Evolutionary conservation across 1,284 basidiomycete species (phyloP).

Genomic region (Puccinia horiana): DNA sequence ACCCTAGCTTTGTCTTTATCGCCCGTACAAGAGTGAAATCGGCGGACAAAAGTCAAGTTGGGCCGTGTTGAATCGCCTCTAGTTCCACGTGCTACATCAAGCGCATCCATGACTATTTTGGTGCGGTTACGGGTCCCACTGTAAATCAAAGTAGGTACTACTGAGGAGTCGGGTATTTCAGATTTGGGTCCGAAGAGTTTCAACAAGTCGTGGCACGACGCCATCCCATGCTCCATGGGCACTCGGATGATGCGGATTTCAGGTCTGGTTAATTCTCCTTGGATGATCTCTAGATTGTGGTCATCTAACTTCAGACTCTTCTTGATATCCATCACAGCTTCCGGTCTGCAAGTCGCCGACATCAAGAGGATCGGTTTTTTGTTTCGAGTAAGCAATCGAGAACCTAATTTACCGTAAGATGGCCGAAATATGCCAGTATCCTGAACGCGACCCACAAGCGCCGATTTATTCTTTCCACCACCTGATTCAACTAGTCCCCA

Average conservation of each 20-base stretch:
- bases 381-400: too few relatives aligned
- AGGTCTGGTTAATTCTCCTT: background rate
- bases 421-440: background rate
- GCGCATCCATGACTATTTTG: background rate
- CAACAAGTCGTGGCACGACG: background rate
- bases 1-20: background rate
- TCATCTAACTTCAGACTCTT: slow-evolving; percentile 5
- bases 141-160: slow-evolving; percentile 5
- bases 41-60: background rate
- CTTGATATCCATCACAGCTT: background rate
- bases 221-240: background rate
- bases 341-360: background rate
- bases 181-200: background rate
- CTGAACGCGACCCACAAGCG: background rate
- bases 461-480: background rate
- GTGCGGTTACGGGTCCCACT: background rate
- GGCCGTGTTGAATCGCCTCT: background rate
- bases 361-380: too few relatives aligned
- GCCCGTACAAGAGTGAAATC: too few relatives aligned
- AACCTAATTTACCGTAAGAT: too few relatives aligned
- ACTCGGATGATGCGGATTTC: slow-evolving; percentile 8
- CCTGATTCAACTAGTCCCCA: too few relatives aligned
- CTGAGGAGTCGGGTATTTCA: background rate
- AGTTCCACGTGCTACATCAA: background rate
- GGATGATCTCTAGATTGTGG: background rate